Evolutionary conservation across 2,329 filamentous ascomycete species (phyloP).

Genomic region (Sphaerulina populicola): DNA sequence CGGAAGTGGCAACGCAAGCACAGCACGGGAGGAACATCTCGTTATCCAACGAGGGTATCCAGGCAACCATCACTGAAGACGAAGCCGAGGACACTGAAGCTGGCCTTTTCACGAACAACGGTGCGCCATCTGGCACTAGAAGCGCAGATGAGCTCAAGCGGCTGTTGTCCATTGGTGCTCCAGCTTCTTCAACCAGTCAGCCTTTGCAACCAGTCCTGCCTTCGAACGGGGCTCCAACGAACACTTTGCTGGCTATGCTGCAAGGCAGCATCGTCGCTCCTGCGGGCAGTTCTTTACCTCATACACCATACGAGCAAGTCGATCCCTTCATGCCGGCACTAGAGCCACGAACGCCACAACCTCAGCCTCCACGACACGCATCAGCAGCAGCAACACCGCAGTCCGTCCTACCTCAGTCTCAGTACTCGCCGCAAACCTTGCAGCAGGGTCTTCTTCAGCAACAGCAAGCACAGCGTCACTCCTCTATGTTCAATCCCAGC

Average conservation of each 20-base stretch:
- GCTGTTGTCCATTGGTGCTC: conserved; percentile 37
- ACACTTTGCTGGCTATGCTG: conserved; percentile 51
- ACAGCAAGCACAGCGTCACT: conserved; percentile 26
- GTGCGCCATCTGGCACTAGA: conserved; percentile 10
- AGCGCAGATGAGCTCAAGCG: conserved; percentile 43
- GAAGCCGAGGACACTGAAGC: conserved; percentile 16
- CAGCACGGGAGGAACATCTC: conserved; percentile 14
- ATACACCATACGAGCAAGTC: conserved; percentile 47
- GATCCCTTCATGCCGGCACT: conserved; percentile 38
- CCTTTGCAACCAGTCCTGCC: conserved; percentile 28
- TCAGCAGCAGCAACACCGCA: conserved; percentile 42
- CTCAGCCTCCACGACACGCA: conserved; percentile 39
- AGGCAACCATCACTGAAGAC: conserved; percentile 17
- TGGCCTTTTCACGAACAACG: conserved; percentile 14
- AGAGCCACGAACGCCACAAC: conserved; percentile 51
- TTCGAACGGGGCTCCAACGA: conserved; percentile 30
- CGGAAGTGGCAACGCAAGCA: conserved; percentile 4
- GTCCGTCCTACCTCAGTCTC: conserved; percentile 45
- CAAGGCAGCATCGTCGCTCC: conserved; percentile 33
- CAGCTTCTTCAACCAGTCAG: conserved; percentile 15
- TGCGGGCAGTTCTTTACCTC: conserved; percentile 18
- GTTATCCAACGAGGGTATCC: conserved; percentile 10
- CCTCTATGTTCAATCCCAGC: conserved; percentile 12
- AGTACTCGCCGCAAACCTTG: conserved; percentile 34
- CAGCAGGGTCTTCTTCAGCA: conserved; percentile 25